Evolutionary conservation across 2,329 filamentous ascomycete genomes (phyloP), one percentile per base, ranked within the genome.

Genomic region (Aspergillus vadensis): DNA sequence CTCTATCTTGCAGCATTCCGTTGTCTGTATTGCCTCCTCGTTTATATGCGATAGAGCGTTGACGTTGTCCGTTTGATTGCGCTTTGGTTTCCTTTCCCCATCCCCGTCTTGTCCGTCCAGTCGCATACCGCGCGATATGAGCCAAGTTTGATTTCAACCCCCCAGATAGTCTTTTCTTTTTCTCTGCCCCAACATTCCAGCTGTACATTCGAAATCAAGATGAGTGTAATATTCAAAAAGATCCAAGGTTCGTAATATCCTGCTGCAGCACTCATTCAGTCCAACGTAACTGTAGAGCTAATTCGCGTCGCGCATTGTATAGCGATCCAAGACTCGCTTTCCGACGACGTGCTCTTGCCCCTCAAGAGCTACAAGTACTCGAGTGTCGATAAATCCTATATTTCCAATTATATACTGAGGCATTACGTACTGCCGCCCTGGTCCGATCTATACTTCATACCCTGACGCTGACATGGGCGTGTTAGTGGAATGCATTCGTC

Each of bases 341-440:
- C 93, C 27, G 92, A 97, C 71, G 92, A 98, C 72, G 92, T 92
- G 57, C 86, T 99, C 68, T 83, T 90, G 62, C 93, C 97, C 76
- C 88, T 99, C 70, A 95, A 92, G 79, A 88, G 89, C 62, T 99
- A 99, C 87, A 96, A 97, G 76, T 99, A 99, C 79, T 96, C 92
- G 69, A 91, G 90, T 71, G 92, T 99, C 77, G 95, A 99, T 83
- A 94, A 97, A 79, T 97, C 93, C 54, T 89, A 91, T 64, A 87
- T 97, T 61, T 98, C 95, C 59, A 86, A 93, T 77, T 96, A 98
- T 78, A 91, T 99, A 74, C 85, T 99, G 54, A 91, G 89, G 69
- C 94, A 96, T 74, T 99, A 97, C 82, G 95, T 98, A 90, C 76
- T 89, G 49, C 59, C 32, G n/a, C 39, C 50, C 52, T 30, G 14